These are phyloP conservation scores for Fusarium dimerum DNA, from an alignment of 2,329 filamentous ascomycete species.

Conservation along the genomic window DNA sequence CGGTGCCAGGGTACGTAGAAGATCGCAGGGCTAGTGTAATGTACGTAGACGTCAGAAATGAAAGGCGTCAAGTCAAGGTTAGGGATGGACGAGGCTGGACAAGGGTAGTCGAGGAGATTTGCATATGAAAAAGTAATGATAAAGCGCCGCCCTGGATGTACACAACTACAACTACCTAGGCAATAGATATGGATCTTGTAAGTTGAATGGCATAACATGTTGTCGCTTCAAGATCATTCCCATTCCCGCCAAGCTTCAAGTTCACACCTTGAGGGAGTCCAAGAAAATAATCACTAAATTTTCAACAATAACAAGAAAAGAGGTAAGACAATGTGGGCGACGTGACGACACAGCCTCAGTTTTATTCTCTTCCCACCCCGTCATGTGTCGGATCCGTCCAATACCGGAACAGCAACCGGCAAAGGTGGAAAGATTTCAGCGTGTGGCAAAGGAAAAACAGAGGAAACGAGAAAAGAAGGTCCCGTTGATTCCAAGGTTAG, in stretches of 20 bases:
- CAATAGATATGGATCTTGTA: too few relatives aligned
- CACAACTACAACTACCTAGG: too few relatives aligned
- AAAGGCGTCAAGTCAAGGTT: too few relatives aligned
- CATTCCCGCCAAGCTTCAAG: slow-evolving; percentile 20
- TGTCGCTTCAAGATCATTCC: not conserved
- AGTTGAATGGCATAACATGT: not conserved
- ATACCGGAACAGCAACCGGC: slow-evolving; percentile 36
- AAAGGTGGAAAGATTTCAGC: slow-evolving; percentile 18
- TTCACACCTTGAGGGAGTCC: slow-evolving; percentile 21
- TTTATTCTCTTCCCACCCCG: slow-evolving; percentile 8
- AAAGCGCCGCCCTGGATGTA: too few relatives aligned
- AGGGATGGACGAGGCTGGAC: too few relatives aligned
- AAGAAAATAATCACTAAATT: not conserved
- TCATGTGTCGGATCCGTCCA: slow-evolving; percentile 28
- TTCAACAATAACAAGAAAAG: not conserved
- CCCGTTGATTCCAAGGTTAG: too few relatives aligned
- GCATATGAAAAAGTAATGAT: too few relatives aligned
- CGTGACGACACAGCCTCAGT: slow-evolving; percentile 27
- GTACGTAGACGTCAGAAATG: too few relatives aligned
- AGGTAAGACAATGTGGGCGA: slow-evolving; percentile 14
- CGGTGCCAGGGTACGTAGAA: slow-evolving; percentile 8
- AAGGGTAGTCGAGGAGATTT: too few relatives aligned
- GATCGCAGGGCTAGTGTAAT: too few relatives aligned
- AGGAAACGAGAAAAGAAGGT: not conserved
- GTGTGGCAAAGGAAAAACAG: slow-evolving; percentile 27